Evolutionary conservation across 2,329 filamentous ascomycete genomes (phyloP).

Genomic region (Arthroderma uncinatum): DNA sequence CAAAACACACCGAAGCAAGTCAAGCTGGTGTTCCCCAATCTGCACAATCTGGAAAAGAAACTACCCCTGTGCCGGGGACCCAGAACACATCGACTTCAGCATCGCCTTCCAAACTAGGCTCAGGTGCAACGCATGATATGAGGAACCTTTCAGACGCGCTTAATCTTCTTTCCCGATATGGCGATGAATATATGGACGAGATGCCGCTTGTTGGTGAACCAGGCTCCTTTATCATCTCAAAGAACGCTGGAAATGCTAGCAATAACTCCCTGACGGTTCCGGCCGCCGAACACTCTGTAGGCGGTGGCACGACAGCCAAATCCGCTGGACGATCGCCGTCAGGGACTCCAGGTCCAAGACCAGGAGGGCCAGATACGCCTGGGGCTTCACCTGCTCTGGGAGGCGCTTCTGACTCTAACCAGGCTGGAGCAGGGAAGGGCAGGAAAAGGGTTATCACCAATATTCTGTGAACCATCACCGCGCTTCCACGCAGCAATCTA

Average conservation of each 20-base stretch:
- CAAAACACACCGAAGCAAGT: slow-evolving; percentile 29
- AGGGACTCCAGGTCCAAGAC: slow-evolving; percentile 11
- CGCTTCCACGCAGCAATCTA: background rate
- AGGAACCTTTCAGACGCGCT: slow-evolving; percentile 40
- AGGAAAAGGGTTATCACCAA: slow-evolving; percentile 15
- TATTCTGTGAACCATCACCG: background rate
- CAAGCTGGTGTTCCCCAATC: slow-evolving; percentile 25
- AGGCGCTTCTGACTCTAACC: background rate
- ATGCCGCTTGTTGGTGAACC: slow-evolving; percentile 53
- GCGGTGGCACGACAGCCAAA: background rate
- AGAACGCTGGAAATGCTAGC: slow-evolving; percentile 13
- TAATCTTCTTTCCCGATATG: slow-evolving; percentile 42
- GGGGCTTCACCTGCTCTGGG: slow-evolving; percentile 6
- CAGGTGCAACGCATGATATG: slow-evolving; percentile 24
- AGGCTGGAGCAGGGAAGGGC: slow-evolving; percentile 17
- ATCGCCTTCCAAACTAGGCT: slow-evolving; percentile 14
- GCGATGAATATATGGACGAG: slow-evolving; percentile 54
- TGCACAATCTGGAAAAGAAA: slow-evolving; percentile 38
- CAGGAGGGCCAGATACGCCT: slow-evolving; percentile 10
- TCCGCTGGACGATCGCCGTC: slow-evolving; percentile 2
- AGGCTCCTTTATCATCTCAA: slow-evolving; percentile 48
- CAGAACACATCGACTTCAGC: slow-evolving; percentile 23
- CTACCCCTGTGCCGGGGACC: slow-evolving; percentile 35
- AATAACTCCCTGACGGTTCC: slow-evolving; percentile 14
- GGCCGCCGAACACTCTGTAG: slow-evolving; percentile 7